A percentile compares a stretch with the other conserved stretches of the same genome.
Conservation (phyloP, 139 green algal genomes). For the Trebouxia sp. region DNA sequence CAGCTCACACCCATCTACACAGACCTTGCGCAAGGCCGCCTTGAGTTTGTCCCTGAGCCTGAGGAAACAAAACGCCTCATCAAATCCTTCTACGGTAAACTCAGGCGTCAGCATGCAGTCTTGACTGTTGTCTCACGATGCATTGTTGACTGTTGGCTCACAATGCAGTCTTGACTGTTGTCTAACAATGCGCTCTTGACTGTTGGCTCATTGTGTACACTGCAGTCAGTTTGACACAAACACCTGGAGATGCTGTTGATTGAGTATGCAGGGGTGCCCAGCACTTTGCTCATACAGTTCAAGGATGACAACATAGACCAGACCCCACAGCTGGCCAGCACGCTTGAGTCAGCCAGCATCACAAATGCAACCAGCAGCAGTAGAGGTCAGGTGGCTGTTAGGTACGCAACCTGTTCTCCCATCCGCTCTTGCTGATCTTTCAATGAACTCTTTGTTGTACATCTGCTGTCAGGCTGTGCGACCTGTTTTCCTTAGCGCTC, state of each 20-base stretch:
- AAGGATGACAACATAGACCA: slow-evolving; percentile 88
- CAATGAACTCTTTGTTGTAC: too few relatives aligned
- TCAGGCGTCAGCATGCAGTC: background rate
- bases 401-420: too few relatives aligned
- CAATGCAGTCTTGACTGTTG: too few relatives aligned
- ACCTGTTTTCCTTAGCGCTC: too few relatives aligned
- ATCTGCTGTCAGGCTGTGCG: too few relatives aligned
- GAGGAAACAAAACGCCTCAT: slow-evolving; percentile 74
- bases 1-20: slow-evolving; percentile 86
- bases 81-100: slow-evolving; percentile 62
- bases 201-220: background rate
- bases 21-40: slow-evolving; percentile 71
- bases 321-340: slow-evolving; percentile 61
- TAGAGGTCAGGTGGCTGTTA: background rate
- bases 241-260: background rate
- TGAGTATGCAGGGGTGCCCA: slow-evolving; percentile 47
- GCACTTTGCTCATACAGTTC: slow-evolving; percentile 92
- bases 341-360: slow-evolving; percentile 1
- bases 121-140: background rate
- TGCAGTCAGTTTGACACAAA: too few relatives aligned
- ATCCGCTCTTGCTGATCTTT: too few relatives aligned
- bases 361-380: background rate
- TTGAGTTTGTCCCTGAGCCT: slow-evolving; percentile 82
- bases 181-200: background rate
- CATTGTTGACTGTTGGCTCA: background rate